These are phyloP conservation scores for Daldinia decipiens DNA, from an alignment of 495 filamentous ascomycete genomes.

Conservation along the genomic window DNA sequence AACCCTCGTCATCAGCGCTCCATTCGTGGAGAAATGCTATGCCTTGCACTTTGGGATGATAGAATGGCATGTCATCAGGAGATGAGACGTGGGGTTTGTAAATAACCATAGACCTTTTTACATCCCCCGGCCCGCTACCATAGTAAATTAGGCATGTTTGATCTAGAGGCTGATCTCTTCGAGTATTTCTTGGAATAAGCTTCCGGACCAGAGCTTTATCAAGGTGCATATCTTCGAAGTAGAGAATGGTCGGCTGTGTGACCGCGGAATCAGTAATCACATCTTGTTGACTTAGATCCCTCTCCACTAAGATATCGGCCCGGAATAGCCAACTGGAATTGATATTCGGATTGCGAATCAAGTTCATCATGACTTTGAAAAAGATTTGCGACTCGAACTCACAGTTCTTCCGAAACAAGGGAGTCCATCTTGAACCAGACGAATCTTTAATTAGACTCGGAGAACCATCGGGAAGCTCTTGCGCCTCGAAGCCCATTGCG, in stretches of 20 bases:
- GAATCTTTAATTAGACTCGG: constrained; percentile 46
- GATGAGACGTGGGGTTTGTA: constrained; percentile 78
- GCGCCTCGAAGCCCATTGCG: constrained; percentile 47
- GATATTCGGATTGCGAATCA: constrained; percentile 86
- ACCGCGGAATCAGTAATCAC: constrained; percentile 25
- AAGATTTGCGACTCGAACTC: constrained; percentile 69
- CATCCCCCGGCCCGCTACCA: constrained; percentile 31
- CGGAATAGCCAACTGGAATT: constrained; percentile 85
- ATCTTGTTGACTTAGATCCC: constrained; percentile 43
- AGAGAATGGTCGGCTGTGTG: constrained; percentile 51
- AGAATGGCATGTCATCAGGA: constrained; percentile 77
- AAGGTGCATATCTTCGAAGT: constrained; percentile 63
- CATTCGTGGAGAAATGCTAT: constrained; percentile 80
- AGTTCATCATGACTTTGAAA: constrained; percentile 71
- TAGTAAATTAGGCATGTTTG: constrained; percentile 83
- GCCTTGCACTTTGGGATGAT: constrained; percentile 79
- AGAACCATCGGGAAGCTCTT: constrained; percentile 50
- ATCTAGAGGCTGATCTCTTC: constrained; percentile 74
- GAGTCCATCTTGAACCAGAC: constrained; percentile 56
- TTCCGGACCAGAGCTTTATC: constrained; percentile 73
- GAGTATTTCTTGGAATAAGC: constrained; percentile 82
- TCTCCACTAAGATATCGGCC: constrained; percentile 78
- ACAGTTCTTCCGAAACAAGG: constrained; percentile 62
- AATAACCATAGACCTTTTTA: constrained; percentile 68
- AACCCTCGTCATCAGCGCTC: constrained; percentile 53